Percentiles rank a stretch among this genome's conserved stretches.
phyloP scores from a whole-genome alignment of 139 green algal genomes.

The Tetradesmus obliquus region DNA sequence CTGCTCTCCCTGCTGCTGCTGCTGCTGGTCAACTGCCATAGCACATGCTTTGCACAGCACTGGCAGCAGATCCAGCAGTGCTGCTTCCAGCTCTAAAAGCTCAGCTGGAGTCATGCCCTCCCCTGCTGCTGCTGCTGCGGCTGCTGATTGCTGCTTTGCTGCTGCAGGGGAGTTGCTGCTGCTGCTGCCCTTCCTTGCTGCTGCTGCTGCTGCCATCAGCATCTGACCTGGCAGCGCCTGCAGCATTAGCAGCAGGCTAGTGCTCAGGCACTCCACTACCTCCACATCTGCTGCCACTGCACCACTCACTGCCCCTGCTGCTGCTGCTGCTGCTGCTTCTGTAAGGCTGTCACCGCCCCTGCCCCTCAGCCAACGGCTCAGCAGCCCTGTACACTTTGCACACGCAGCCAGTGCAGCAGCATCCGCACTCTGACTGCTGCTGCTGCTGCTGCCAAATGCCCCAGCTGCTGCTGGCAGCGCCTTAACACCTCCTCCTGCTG shows the following conservation, averaged over 20 bases:
- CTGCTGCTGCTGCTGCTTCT: constrained; percentile 5
- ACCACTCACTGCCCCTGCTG: background rate
- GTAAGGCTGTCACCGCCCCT: constrained; percentile 5
- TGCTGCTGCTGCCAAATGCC: constrained; percentile 8
- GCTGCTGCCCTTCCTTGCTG: background rate
- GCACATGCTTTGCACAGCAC: constrained; percentile 25
- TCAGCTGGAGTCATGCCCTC: background rate
- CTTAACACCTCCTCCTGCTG: background rate
- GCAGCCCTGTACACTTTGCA: constrained; percentile 22
- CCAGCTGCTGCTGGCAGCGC: background rate
- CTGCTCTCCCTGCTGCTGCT: constrained; percentile 21
- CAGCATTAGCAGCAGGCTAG: constrained; percentile 44
- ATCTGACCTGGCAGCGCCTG: constrained; percentile 20
- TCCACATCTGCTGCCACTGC: background rate
- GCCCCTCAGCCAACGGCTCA: constrained; percentile 37
- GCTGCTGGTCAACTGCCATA: constrained; percentile 7
- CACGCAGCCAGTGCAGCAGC: constrained; percentile 4
- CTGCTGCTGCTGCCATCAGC: constrained; percentile 12
- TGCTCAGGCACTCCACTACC: constrained; percentile 21
- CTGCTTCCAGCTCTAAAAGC: constrained; percentile 26
- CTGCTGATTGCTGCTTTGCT: background rate
- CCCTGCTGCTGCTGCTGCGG: background rate
- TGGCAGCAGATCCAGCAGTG: constrained; percentile 36
- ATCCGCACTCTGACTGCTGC: background rate
- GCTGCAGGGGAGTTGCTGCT: background rate